phyloP scores from a whole-genome alignment of 129 eudicot species.

The Oenanthe sinensis region DNA sequence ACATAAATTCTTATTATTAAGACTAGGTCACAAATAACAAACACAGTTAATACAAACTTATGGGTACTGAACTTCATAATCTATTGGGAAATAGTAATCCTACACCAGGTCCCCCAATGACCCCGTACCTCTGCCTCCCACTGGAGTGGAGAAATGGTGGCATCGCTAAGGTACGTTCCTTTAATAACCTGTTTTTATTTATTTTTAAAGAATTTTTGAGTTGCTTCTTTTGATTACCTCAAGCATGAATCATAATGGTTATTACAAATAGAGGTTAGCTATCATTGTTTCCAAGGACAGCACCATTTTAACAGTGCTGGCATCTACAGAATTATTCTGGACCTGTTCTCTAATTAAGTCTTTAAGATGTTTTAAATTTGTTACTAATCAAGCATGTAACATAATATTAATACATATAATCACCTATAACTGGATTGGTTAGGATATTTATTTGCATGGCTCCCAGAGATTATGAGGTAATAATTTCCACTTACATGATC shows the following conservation, averaged over 20 bases:
- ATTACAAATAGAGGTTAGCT: not conserved
- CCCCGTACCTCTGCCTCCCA: not conserved
- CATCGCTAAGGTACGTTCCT: not conserved
- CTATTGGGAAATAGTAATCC: not conserved
- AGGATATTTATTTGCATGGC: no score
- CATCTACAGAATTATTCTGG: no score
- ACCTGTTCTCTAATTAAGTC: not conserved
- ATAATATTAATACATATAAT: not conserved
- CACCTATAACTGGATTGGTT: not conserved
- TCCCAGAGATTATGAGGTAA: not conserved
- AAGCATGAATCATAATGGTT: not conserved
- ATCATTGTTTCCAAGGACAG: not conserved
- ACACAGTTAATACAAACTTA: not conserved
- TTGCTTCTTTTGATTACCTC: not conserved
- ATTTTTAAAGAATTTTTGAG: not conserved
- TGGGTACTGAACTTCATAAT: no score
- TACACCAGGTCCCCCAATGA: not conserved
- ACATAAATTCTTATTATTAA: not conserved
- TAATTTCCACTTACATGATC: not conserved
- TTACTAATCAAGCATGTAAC: not conserved
- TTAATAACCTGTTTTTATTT: not conserved
- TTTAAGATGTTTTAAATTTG: no score
- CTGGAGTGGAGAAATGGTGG: not conserved
- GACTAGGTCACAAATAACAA: not conserved
- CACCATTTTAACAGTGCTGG: not conserved